Evolutionary conservation across 2,329 filamentous ascomycete species (phyloP), one percentile per base, ranked within the genome.

Genomic region (Exophiala aquamarina): DNA sequence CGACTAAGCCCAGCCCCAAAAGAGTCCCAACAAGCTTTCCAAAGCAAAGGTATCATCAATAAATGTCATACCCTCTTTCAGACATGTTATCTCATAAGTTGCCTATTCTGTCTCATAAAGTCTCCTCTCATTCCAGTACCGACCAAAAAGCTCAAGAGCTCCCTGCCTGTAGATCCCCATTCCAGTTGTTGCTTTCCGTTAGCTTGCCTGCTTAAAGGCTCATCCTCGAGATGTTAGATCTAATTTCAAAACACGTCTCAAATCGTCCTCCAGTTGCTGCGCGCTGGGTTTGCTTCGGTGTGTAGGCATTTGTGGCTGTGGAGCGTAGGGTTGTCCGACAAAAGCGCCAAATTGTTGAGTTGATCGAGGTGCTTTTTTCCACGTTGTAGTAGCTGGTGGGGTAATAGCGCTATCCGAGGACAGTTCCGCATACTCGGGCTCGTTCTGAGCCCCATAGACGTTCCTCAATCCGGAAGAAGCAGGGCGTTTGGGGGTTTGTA

Each of bases 221-320:
- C 32, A 56, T 38, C 51, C 54, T 38, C 47, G 47, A 23, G 51
- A 52, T 13, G 49, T 49, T 14, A 57, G 37, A 47, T 59, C 50
- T 44, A 75, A 61, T 47, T 75, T 75, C 59, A 75, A 54, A 23
- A 75, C 71, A 21, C 70, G 65, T 21, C 71, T 67, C 43, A 75
- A 58, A 59, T 75, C 70, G 59, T 74, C 71, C 55, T 75, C 72
- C 58, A 75, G 70, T 43, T 69, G 64, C 55, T 70, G 70, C 3
- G 68, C 69, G 49, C 71, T 70, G 19, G 63, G 37, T 19, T 63
- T 56, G 47, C 56, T 39, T 59, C 57, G 35, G 56, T 56, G 26
- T 61, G 50, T 60, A 28, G 50, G 50, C 36, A 42, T 41, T 41
- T 51, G 47, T 33, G 44, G 44, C 11, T 50, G 49, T 14, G 51